phyloP scores from a whole-genome alignment of 768 basidiomycete genomes.

The Phylloporus sp. region DNA sequence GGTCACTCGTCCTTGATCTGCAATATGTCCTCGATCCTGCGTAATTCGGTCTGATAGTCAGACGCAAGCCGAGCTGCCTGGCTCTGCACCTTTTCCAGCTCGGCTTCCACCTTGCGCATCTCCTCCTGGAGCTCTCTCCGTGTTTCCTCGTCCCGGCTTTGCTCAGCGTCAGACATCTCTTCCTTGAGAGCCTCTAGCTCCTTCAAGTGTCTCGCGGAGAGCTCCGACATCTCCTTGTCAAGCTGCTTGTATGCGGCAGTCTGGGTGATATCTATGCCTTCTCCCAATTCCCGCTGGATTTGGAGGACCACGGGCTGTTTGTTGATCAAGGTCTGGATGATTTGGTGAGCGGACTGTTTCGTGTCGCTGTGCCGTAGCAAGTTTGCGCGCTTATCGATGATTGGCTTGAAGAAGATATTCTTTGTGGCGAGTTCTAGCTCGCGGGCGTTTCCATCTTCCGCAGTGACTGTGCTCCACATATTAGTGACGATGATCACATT shows the following conservation, averaged over 20 bases:
- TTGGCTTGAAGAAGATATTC: conserved; percentile 46
- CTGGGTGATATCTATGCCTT: conserved; percentile 44
- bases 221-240: conserved; percentile 43
- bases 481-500: conserved; percentile 51
- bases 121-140: conserved; percentile 43
- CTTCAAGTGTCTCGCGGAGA: conserved; percentile 39
- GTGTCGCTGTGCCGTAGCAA: conserved; percentile 42
- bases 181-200: conserved; percentile 44
- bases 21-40: conserved; percentile 31
- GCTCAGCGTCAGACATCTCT: conserved; percentile 45
- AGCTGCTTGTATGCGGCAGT: conserved; percentile 52
- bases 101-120: conserved; percentile 27
- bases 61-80: conserved; percentile 29
- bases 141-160: conserved; percentile 42
- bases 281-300: conserved; percentile 52
- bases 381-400: conserved; percentile 41
- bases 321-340: conserved; percentile 40
- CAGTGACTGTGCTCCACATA: conserved; percentile 44
- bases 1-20: conserved; percentile 28
- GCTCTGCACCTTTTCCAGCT: conserved; percentile 26
- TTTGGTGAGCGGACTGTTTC: conserved; percentile 39
- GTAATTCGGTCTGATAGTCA: conserved; percentile 31
- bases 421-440: conserved; percentile 41
- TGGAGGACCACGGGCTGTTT: conserved; percentile 41
- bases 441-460: conserved; percentile 34